Evolutionary conservation across 1,284 basidiomycete species (phyloP).

Genomic region (Austroboletus novae-zelandiae): DNA sequence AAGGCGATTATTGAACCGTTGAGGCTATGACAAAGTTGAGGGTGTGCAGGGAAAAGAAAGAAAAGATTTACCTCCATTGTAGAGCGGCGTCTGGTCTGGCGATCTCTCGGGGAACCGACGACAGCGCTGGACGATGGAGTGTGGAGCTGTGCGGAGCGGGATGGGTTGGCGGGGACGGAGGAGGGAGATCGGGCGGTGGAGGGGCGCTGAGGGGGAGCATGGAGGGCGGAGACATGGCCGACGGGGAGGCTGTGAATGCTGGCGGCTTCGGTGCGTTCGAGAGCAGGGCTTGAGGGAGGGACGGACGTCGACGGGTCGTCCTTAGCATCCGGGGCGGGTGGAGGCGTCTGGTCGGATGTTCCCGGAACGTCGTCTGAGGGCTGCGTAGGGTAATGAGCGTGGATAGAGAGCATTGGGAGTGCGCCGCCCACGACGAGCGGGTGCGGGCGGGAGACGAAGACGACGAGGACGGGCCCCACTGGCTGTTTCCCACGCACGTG

Average conservation of each 20-base stretch:
- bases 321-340: neutral
- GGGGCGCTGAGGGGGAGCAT: slow-evolving; percentile 24
- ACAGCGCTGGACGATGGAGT: slow-evolving; percentile 14
- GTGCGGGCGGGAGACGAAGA: neutral
- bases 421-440: neutral
- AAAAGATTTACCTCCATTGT: slow-evolving; percentile 42
- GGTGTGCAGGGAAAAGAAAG: slow-evolving; percentile 3
- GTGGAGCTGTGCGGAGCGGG: slow-evolving; percentile 23
- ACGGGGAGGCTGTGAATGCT: slow-evolving; percentile 60
- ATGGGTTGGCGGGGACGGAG: slow-evolving; percentile 22
- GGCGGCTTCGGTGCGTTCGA: slow-evolving; percentile 40
- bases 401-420: neutral
- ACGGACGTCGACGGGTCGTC: neutral
- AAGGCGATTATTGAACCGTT: slow-evolving; percentile 64
- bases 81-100: slow-evolving; percentile 42
- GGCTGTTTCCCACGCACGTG: neutral
- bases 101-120: slow-evolving; percentile 17
- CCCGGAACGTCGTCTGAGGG: neutral
- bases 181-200: slow-evolving; percentile 28
- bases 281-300: slow-evolving; percentile 8
- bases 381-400: too few species aligned
- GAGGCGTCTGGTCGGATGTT: neutral
- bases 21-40: slow-evolving; percentile 37
- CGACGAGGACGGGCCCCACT: too few species aligned
- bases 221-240: slow-evolving; percentile 44